Percentiles rank a stretch among this genome's conserved stretches.
These are phyloP conservation scores for Hypoxylon fragiforme DNA, from an alignment of 495 filamentous ascomycete species.

Conservation along the genomic window DNA sequence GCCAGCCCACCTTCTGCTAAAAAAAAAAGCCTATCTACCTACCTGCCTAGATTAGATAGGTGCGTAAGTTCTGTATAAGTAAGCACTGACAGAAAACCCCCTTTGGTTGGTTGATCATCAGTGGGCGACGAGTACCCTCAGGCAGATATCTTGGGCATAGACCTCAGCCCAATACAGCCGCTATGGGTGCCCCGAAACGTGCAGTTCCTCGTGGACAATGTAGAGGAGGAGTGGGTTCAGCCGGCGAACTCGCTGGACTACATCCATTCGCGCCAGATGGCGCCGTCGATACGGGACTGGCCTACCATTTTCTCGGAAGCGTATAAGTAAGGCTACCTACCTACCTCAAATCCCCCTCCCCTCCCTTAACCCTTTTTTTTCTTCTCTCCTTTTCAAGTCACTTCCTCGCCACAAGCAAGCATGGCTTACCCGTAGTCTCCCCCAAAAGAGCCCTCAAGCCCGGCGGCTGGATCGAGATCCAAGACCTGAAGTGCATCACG, in stretches of 20 bases:
- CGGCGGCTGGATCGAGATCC: constrained; percentile 58
- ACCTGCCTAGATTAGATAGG: too few relatives aligned
- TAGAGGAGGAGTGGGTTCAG: constrained; percentile 56
- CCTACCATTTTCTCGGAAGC: constrained; percentile 42
- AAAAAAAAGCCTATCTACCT: too few relatives aligned
- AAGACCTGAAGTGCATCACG: constrained; percentile 48
- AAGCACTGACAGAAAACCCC: constrained; percentile 8
- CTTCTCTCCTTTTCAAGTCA: too few relatives aligned
- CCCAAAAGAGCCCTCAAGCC: constrained; percentile 42
- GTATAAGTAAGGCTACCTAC: constrained; percentile 39
- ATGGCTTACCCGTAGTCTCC: neutral
- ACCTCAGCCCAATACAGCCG: constrained; percentile 63
- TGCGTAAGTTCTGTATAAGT: neutral
- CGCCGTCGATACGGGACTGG: constrained; percentile 55
- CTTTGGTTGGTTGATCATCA: constrained; percentile 26
- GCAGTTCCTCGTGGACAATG: constrained; percentile 61
- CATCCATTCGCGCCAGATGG: constrained; percentile 53
- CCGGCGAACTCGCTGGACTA: constrained; percentile 52
- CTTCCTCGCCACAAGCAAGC: too few relatives aligned
- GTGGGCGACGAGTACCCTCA: constrained; percentile 54
- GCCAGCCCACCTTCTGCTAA: constrained; percentile 2
- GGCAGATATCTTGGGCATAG: constrained; percentile 58
- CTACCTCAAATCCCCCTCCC: too few relatives aligned
- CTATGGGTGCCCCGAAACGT: constrained; percentile 56
- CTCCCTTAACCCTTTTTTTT: too few relatives aligned